Evolutionary conservation across 768 basidiomycete species (phyloP).

Genomic region (Kockovaella imperatae): DNA sequence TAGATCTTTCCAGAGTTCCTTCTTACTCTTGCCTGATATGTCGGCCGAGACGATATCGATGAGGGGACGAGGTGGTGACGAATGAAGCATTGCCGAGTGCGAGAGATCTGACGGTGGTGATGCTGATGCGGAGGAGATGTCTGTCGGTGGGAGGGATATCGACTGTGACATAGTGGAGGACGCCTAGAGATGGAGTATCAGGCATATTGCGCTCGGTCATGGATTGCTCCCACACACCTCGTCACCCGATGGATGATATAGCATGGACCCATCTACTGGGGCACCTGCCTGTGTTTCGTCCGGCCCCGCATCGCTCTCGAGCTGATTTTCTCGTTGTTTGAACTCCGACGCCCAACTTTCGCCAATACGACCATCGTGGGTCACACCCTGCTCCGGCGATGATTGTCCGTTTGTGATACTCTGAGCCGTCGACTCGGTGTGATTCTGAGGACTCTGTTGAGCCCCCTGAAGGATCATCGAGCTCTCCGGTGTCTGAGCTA

Average conservation of each 20-base stretch:
- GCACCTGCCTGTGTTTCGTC: background rate
- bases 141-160: constrained; percentile 36
- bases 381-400: background rate
- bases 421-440: background rate
- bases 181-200: constrained; percentile 18
- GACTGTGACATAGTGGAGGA: constrained; percentile 30
- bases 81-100: constrained; percentile 18
- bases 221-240: constrained; percentile 3
- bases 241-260: constrained; percentile 3
- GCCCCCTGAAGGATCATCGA: constrained; percentile 3
- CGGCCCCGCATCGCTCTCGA: background rate
- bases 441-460: background rate
- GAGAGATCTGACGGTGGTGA: constrained; percentile 29
- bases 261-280: background rate
- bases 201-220: background rate
- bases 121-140: constrained; percentile 26
- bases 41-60: background rate
- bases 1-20: constrained; percentile 74
- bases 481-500: constrained; percentile 6
- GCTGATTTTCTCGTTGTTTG: constrained; percentile 3
- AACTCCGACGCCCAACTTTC: constrained; percentile 37
- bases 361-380: constrained; percentile 4
- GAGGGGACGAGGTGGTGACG: constrained; percentile 9
- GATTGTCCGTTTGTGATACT: no score
- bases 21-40: constrained; percentile 23